Conservation (phyloP, 1,139 yeast species). For the Lodderomyces elongisporus region DNA sequence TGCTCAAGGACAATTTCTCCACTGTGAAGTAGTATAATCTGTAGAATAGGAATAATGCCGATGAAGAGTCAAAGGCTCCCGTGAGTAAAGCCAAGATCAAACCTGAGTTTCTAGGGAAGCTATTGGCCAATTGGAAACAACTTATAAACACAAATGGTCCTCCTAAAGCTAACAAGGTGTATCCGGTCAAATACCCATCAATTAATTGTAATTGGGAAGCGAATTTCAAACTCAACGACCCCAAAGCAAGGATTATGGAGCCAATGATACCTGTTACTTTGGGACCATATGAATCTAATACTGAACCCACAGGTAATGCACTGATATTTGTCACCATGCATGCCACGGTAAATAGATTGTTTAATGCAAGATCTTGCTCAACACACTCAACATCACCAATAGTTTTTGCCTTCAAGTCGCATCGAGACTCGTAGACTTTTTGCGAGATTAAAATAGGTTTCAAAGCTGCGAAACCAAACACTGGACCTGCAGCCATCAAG, state of each 20-base stretch:
- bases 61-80: constrained; percentile 45
- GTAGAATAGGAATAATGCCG: constrained; percentile 41
- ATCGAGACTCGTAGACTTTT: constrained; percentile 65
- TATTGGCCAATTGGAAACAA: constrained; percentile 41
- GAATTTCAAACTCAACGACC: constrained; percentile 45
- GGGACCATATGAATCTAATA: constrained; percentile 78
- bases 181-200: constrained; percentile 48
- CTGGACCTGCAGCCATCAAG: constrained; percentile 84
- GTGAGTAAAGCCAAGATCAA: constrained; percentile 41
- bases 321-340: constrained; percentile 84
- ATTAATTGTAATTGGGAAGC: constrained; percentile 23
- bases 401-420: constrained; percentile 28
- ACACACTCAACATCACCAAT: constrained; percentile 40
- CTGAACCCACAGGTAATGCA: constrained; percentile 76
- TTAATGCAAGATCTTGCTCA: constrained; percentile 74
- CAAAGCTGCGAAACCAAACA: constrained; percentile 91
- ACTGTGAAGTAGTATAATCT: constrained; percentile 53
- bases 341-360: constrained; percentile 77
- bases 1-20: constrained; percentile 29
- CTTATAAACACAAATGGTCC: constrained; percentile 45
- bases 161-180: constrained; percentile 39
- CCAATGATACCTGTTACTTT: constrained; percentile 75
- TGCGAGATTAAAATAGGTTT: constrained; percentile 75
- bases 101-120: constrained; percentile 40
- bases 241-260: constrained; percentile 48